These are phyloP conservation scores for Alloascoidea hylecoeti DNA, from an alignment of 805 yeast genomes.

Conservation along the genomic window DNA sequence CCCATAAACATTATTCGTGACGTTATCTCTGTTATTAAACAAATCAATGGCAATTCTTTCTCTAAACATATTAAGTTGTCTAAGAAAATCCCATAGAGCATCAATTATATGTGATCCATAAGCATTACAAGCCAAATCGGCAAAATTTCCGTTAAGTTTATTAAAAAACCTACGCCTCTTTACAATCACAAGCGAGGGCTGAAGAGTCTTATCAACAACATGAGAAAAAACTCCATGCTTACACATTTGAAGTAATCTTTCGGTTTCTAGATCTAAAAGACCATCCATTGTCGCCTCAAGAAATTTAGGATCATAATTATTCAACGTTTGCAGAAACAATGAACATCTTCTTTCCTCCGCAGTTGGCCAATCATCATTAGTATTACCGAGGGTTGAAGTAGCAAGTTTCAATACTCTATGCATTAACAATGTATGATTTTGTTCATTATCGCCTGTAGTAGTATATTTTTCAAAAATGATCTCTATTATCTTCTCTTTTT, in stretches of 20 bases:
- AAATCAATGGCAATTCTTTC: slow-evolving; percentile 73
- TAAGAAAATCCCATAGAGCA: slow-evolving; percentile 66
- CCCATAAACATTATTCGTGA: slow-evolving; percentile 82
- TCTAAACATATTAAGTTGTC: slow-evolving; percentile 66
- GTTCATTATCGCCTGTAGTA: slow-evolving; percentile 10
- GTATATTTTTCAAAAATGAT: slow-evolving; percentile 8
- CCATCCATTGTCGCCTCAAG: slow-evolving; percentile 44
- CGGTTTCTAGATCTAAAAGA: slow-evolving; percentile 43
- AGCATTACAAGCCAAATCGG: slow-evolving; percentile 61
- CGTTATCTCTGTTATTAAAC: slow-evolving; percentile 39
- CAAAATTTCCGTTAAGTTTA: slow-evolving; percentile 37
- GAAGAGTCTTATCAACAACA: slow-evolving; percentile 58
- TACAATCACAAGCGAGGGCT: slow-evolving; percentile 30
- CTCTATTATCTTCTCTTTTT: slow-evolving; percentile 40
- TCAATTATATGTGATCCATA: slow-evolving; percentile 90
- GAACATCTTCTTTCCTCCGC: slow-evolving; percentile 78
- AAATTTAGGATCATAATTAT: slow-evolving; percentile 52
- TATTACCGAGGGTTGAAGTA: slow-evolving; percentile 66
- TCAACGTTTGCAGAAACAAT: slow-evolving; percentile 56
- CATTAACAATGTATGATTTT: slow-evolving; percentile 30
- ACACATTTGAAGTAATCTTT: slow-evolving; percentile 58
- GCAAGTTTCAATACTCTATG: slow-evolving; percentile 56
- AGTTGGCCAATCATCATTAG: slow-evolving; percentile 84
- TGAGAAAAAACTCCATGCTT: slow-evolving; percentile 86
- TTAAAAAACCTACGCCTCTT: slow-evolving; percentile 60